Evolutionary conservation across 2,329 filamentous ascomycete species (phyloP).

Genomic region (Calonectria ilicicola): DNA sequence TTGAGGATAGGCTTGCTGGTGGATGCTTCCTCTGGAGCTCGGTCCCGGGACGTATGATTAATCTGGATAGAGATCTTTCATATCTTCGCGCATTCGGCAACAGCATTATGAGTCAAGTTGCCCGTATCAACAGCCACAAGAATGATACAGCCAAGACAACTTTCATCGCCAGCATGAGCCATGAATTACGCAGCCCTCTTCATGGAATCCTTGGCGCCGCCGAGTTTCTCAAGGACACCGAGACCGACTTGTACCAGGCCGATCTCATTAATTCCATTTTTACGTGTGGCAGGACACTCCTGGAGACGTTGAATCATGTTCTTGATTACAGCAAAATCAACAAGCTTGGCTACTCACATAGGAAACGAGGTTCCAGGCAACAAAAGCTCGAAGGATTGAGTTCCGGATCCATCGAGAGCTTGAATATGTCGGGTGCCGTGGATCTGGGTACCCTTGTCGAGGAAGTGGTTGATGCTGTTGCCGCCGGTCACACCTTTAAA

Average conservation of each 20-base stretch:
- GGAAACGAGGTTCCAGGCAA: conserved; percentile 33
- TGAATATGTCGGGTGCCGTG: conserved; percentile 47
- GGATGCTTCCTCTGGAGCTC: conserved; percentile 36
- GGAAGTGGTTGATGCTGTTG: conserved; percentile 54
- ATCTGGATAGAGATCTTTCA: conserved; percentile 49
- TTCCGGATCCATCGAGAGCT: conserved; percentile 46
- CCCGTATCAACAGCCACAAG: conserved; percentile 64
- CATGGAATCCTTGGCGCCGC: conserved; percentile 68
- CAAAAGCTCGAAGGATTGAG: conserved; percentile 36
- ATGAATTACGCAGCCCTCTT: conserved; percentile 67
- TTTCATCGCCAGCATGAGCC: conserved; percentile 70
- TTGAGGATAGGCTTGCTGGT: conserved; percentile 48
- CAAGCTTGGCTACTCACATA: conserved; percentile 44
- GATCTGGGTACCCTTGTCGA: conserved; percentile 50
- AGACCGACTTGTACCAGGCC: conserved; percentile 51
- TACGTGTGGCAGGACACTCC: conserved; percentile 59
- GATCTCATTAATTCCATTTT: conserved; percentile 59
- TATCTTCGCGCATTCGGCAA: conserved; percentile 48
- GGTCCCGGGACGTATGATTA: conserved; percentile 44
- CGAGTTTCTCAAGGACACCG: conserved; percentile 61
- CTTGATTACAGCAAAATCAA: conserved; percentile 58
- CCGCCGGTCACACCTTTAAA: conserved; percentile 53
- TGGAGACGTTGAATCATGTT: conserved; percentile 63
- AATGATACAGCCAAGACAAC: conserved; percentile 67
- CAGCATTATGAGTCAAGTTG: conserved; percentile 63